Evolutionary conservation across 2,329 filamentous ascomycete genomes (phyloP).

Genomic region (Hansfordia pulvinata): DNA sequence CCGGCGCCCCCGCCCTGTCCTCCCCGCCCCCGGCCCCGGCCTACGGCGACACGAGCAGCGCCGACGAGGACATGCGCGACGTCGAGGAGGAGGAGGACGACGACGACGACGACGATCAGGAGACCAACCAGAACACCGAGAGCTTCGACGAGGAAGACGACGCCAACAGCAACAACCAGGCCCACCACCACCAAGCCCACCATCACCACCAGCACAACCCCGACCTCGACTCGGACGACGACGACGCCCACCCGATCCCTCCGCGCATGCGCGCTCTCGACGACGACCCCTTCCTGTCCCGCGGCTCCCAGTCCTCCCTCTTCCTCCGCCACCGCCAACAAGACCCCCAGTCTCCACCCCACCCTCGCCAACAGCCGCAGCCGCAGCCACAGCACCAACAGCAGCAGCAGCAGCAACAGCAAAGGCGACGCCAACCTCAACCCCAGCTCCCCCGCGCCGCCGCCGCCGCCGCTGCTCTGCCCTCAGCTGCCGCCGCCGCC

Average conservation of each 20-base stretch:
- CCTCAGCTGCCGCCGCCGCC: constrained; percentile 1
- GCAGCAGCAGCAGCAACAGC: constrained; percentile 1
- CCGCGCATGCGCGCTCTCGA: constrained; percentile 3
- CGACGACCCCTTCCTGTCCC: constrained; percentile 1
- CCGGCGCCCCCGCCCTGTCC: constrained; percentile 1
- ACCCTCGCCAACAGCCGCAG: background rate
- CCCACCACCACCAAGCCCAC: constrained; percentile 12
- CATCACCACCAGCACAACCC: constrained; percentile 13
- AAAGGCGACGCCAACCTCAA: background rate
- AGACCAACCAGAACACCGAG: background rate
- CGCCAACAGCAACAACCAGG: constrained; percentile 4
- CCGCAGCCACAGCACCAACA: constrained; percentile 2
- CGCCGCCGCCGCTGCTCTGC: background rate
- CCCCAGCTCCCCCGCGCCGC: background rate
- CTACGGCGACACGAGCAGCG: constrained; percentile 2
- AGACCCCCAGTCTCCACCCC: background rate
- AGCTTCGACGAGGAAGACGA: constrained; percentile 3
- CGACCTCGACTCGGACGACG: constrained; percentile 7
- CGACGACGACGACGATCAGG: constrained; percentile 5
- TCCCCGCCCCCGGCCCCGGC: constrained; percentile 7
- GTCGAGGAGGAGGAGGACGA: constrained; percentile 1
- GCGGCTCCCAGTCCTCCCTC: background rate
- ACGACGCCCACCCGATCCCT: constrained; percentile 7
- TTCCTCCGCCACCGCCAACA: background rate
- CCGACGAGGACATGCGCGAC: constrained; percentile 14